Evolutionary conservation across 768 basidiomycete genomes (phyloP).

Genomic region (Boletus eberwhitei): DNA sequence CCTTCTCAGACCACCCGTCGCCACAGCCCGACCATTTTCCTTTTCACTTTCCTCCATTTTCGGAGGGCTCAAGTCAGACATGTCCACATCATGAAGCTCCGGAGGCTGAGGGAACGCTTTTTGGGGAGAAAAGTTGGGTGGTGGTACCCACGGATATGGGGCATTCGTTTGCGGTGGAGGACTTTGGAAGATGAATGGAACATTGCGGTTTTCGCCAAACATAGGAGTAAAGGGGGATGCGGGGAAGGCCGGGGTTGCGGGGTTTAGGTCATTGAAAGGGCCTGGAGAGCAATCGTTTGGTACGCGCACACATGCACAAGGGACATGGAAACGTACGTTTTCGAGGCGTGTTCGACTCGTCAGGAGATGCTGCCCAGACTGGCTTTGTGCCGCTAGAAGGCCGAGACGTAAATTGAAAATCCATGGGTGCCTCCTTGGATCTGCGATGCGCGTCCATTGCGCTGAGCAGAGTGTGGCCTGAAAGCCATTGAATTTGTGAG

Average conservation of each 20-base stretch:
- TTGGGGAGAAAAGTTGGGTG: slow-evolving; percentile 53
- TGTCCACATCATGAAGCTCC: slow-evolving; percentile 69
- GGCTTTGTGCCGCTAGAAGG: slow-evolving; percentile 49
- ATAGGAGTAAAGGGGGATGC: slow-evolving; percentile 40
- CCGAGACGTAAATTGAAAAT: slow-evolving; percentile 80
- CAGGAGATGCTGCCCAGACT: slow-evolving; percentile 48
- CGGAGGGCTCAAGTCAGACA: slow-evolving; percentile 68
- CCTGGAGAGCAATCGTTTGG: slow-evolving; percentile 37
- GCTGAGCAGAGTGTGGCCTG: not conserved
- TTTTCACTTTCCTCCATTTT: slow-evolving; percentile 41
- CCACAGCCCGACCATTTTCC: slow-evolving; percentile 48
- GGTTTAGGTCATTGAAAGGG: slow-evolving; percentile 42
- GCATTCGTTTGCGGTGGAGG: slow-evolving; percentile 41
- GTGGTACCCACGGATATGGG: slow-evolving; percentile 65
- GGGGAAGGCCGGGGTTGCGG: slow-evolving; percentile 35
- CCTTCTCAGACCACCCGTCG: slow-evolving; percentile 61
- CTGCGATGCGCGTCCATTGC: slow-evolving; percentile 35
- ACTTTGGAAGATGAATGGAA: slow-evolving; percentile 71
- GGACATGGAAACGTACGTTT: slow-evolving; percentile 60
- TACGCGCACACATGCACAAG: slow-evolving; percentile 8
- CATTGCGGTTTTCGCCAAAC: slow-evolving; percentile 63
- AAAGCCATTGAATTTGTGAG: not conserved
- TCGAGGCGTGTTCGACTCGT: slow-evolving; percentile 52
- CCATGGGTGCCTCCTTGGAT: slow-evolving; percentile 84
- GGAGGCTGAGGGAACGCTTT: slow-evolving; percentile 54